These are phyloP conservation scores for Alternaria sp. DNA, from an alignment of 2,329 filamentous ascomycete genomes.

Conservation along the genomic window DNA sequence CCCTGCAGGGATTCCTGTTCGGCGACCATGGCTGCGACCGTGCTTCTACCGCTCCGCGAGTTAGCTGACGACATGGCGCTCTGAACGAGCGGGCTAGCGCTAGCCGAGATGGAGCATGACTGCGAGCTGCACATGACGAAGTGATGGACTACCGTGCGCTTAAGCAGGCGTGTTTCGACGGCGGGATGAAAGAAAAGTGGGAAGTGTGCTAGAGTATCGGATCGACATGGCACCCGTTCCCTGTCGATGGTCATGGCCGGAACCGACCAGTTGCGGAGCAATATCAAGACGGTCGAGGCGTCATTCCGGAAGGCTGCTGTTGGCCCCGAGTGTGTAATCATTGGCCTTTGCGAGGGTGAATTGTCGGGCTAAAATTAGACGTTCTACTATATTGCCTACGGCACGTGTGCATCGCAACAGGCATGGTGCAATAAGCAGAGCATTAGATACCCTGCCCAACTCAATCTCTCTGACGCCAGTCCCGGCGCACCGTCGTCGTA, in stretches of 20 bases:
- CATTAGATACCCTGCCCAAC: constrained; percentile 19
- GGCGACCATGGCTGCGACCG: constrained; percentile 41
- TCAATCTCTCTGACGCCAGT: constrained; percentile 36
- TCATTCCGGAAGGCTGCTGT: constrained; percentile 30
- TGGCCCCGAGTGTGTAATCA: constrained; percentile 32
- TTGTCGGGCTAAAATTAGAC: constrained; percentile 44
- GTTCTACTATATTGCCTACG: constrained; percentile 43
- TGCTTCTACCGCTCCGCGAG: constrained; percentile 34
- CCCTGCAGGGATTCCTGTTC: constrained; percentile 34
- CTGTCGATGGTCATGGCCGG: constrained; percentile 26
- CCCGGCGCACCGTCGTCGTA: constrained; percentile 34
- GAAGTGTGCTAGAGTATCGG: constrained; percentile 14
- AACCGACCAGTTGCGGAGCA: constrained; percentile 24
- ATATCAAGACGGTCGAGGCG: constrained; percentile 14
- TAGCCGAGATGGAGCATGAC: constrained; percentile 38
- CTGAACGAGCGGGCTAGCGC: constrained; percentile 35
- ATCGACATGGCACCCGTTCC: constrained; percentile 30
- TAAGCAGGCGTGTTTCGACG: constrained; percentile 35
- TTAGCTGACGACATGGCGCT: constrained; percentile 41
- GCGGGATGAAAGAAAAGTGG: constrained; percentile 21
- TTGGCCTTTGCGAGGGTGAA: constrained; percentile 17
- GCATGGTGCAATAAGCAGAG: constrained; percentile 40
- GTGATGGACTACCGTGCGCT: constrained; percentile 28
- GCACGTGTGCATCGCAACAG: constrained; percentile 43
- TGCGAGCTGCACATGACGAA: constrained; percentile 46